Base-by-base conservation (phyloP, 2,329 filamentous ascomycete species). In the Xylariales sp. region DNA sequence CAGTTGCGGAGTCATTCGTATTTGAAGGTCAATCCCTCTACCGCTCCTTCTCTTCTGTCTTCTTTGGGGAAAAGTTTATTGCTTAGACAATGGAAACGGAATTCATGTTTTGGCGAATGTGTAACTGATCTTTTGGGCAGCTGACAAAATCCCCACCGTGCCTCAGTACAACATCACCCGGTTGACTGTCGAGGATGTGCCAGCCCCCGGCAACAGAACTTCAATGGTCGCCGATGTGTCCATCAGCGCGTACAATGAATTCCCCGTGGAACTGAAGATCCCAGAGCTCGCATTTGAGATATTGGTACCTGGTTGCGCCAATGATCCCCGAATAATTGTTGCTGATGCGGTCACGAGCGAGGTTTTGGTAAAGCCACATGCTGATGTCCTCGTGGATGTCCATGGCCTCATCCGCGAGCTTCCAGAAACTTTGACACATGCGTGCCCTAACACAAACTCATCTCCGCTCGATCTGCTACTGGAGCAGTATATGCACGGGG, bases 401-500 rank as follows among this genome's bases (percentile, higher is more conserved):
- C 76, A 78, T 30, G 90, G 86, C 3, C 62, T 86, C 19, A 76
- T 97, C 28, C 74, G 74, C 35, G 74, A 84, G 40, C 70, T 98
- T 6, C 86, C 93, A 13, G 76, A 86, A 27, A 71, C 78, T 5
- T 67, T 98, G 38, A 87, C 79, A 2, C 71, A 74, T 13, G 69
- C 72, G 6, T 98, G 93, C 52, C 91, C 91, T 0, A 71, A 83
- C 40, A 84, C 83, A 2, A 69, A 81, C 19, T 81, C 81, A 6
- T 96, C 91, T 2, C 93, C 93, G 1, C 69, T 98, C 17, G 93
- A 98, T 55, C 69, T 80, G 17, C 74, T 98, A 29, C 69, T 98
- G 38, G 79, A 79, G 30, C 81, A 80, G 37, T 97, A 95, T 57
- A 80, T 97, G 46, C 78, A 85, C 45, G 90, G 91, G 33, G 73